These are phyloP conservation scores for Sugiyamaella chiloensis DNA, from an alignment of 805 yeast species.

Conservation along the genomic window DNA sequence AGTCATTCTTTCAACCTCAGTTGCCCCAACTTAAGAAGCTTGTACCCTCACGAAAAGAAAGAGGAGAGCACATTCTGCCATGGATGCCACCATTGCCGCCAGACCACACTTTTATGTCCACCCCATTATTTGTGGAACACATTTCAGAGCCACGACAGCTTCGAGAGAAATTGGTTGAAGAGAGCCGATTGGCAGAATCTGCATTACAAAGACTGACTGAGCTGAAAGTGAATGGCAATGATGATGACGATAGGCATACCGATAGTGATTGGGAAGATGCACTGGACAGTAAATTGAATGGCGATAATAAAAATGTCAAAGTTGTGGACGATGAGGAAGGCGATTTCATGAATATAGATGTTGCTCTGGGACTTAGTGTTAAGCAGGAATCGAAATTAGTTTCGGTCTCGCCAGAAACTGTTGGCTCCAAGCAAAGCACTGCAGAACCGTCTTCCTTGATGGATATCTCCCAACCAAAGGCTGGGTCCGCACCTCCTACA, in stretches of 20 bases:
- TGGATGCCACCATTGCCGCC: conserved; percentile 93
- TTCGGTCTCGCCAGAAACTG: too few relatives aligned
- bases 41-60: conserved; percentile 48
- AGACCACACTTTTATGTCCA: conserved; percentile 81
- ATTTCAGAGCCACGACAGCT: conserved; percentile 68
- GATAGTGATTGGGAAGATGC: conserved; percentile 3
- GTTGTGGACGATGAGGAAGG: conserved; percentile 2
- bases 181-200: conserved; percentile 74
- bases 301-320: neutral
- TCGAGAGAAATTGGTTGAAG: conserved; percentile 70
- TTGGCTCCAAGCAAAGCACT: too few relatives aligned
- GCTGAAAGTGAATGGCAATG: neutral
- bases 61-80: conserved; percentile 52
- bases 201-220: conserved; percentile 58
- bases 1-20: conserved; percentile 53
- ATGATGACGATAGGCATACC: neutral
- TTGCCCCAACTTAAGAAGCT: conserved; percentile 47
- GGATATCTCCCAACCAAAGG: too few relatives aligned
- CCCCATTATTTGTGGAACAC: conserved; percentile 63
- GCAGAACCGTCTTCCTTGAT: too few relatives aligned
- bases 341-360: neutral
- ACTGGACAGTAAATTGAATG: neutral
- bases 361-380: neutral
- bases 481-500: too few relatives aligned
- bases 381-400: too few relatives aligned